These are phyloP conservation scores for Hymenoscyphus infarciens DNA, from an alignment of 2,329 filamentous ascomycete genomes.

Conservation along the genomic window DNA sequence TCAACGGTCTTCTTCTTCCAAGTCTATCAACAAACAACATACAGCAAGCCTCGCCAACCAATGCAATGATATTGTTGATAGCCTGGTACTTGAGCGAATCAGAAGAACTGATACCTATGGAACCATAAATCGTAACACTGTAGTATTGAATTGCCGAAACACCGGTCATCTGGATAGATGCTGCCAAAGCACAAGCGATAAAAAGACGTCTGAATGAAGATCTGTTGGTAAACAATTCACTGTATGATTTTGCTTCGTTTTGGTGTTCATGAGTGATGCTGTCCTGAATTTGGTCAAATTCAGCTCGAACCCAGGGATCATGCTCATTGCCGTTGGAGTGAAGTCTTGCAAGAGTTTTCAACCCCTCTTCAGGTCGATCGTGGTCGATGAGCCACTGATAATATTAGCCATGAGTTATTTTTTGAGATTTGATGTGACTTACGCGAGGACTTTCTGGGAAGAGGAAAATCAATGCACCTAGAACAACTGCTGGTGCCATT, in stretches of 20 bases:
- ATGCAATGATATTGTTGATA: slow-evolving; percentile 60
- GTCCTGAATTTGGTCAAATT: slow-evolving; percentile 63
- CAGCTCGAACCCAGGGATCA: slow-evolving; percentile 60
- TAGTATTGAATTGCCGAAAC: slow-evolving; percentile 64
- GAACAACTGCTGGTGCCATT: slow-evolving; percentile 53
- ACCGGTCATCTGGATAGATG: slow-evolving; percentile 64
- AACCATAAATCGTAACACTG: slow-evolving; percentile 52
- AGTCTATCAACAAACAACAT: slow-evolving; percentile 63
- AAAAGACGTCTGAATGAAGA: slow-evolving; percentile 62
- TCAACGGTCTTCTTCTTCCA: slow-evolving; percentile 69
- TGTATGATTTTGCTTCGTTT: slow-evolving; percentile 59
- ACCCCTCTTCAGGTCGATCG: slow-evolving; percentile 51
- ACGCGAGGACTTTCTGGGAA: slow-evolving; percentile 56
- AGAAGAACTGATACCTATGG: slow-evolving; percentile 55
- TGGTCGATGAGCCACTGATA: slow-evolving; percentile 59
- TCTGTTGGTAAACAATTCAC: slow-evolving; percentile 56
- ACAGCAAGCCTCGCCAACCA: slow-evolving; percentile 57
- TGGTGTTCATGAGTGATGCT: slow-evolving; percentile 58
- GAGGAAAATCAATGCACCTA: slow-evolving; percentile 52
- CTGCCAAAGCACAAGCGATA: slow-evolving; percentile 58
- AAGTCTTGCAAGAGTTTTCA: slow-evolving; percentile 54
- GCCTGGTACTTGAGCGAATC: slow-evolving; percentile 62
- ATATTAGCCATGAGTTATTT: not conserved
- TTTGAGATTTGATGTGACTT: slow-evolving; percentile 28
- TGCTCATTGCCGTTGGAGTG: slow-evolving; percentile 57